These are phyloP conservation scores for Senna siamea DNA, from an alignment of 306 rosid species.

Conservation along the genomic window DNA sequence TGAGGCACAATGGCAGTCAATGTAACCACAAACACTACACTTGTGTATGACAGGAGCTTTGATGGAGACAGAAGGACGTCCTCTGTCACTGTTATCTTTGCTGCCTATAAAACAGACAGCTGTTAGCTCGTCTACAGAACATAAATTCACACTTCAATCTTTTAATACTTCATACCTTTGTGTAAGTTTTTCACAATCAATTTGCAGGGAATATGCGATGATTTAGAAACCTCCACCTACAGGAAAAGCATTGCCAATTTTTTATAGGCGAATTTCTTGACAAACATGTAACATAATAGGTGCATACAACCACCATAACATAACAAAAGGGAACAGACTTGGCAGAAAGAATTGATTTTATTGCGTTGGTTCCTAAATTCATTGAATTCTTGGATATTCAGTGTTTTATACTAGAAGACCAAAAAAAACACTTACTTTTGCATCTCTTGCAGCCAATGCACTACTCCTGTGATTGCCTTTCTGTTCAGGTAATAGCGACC, in stretches of 20 bases:
- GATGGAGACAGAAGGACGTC: slow-evolving; percentile 43
- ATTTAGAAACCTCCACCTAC: slow-evolving; percentile 53
- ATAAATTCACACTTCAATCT: slow-evolving; percentile 38
- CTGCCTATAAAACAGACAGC: slow-evolving; percentile 54
- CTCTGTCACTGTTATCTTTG: slow-evolving; percentile 38
- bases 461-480: slow-evolving; percentile 41
- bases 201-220: slow-evolving; percentile 48
- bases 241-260: slow-evolving; percentile 36
- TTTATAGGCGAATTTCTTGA: slow-evolving; percentile 33
- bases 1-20: slow-evolving; percentile 47
- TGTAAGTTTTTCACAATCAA: slow-evolving; percentile 41
- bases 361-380: slow-evolving; percentile 25
- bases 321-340: slow-evolving; percentile 25
- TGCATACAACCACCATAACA: neutral
- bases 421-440: slow-evolving; percentile 57
- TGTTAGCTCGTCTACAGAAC: slow-evolving; percentile 57
- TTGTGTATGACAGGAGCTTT: slow-evolving; percentile 37
- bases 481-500: slow-evolving; percentile 44
- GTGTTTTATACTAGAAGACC: slow-evolving; percentile 25
- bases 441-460: slow-evolving; percentile 47
- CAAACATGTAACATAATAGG: slow-evolving; percentile 29
- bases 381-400: slow-evolving; percentile 33
- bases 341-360: slow-evolving; percentile 25
- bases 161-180: slow-evolving; percentile 59
- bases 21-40: slow-evolving; percentile 47